Evolutionary conservation across 164 flowering plant species (phyloP).

Genomic region (Tetracentron sinense): DNA sequence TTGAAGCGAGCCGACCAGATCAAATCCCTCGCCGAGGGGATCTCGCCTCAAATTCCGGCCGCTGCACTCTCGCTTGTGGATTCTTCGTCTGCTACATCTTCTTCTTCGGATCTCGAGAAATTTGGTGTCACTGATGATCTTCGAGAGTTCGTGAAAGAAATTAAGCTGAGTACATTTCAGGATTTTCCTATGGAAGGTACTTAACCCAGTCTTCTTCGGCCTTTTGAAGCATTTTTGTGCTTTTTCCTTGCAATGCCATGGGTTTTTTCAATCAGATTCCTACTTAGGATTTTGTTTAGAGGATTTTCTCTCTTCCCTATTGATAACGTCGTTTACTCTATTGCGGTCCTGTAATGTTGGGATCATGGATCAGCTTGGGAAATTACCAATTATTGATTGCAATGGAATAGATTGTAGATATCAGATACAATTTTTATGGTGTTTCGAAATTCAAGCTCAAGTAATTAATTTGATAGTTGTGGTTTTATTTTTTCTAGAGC

Average conservation of each 20-base stretch:
- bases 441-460: not conserved
- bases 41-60: slow-evolving; percentile 32
- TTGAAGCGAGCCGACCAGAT: slow-evolving; percentile 57
- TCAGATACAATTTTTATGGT: not conserved
- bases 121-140: slow-evolving; percentile 78
- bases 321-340: not conserved
- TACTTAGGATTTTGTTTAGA: not conserved
- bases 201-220: slow-evolving; percentile 1
- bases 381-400: not conserved
- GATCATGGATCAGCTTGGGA: not conserved
- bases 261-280: not conserved
- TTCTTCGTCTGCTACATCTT: slow-evolving; percentile 13
- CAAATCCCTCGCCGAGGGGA: slow-evolving; percentile 48
- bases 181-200: slow-evolving; percentile 72
- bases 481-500: not conserved
- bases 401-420: not conserved
- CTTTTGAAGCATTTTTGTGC: slow-evolving; percentile 8
- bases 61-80: slow-evolving; percentile 24
- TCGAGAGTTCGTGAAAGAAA: slow-evolving; percentile 74
- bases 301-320: not conserved
- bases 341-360: not conserved
- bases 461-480: not conserved
- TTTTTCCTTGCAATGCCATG: not conserved
- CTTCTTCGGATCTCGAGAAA: slow-evolving; percentile 44
- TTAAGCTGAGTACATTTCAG: slow-evolving; percentile 56